Percentiles rank a stretch among this genome's conserved stretches.
Conservation (phyloP, 2,329 filamentous ascomycete genomes). For the Phaeophleospora eucalypticola region DNA sequence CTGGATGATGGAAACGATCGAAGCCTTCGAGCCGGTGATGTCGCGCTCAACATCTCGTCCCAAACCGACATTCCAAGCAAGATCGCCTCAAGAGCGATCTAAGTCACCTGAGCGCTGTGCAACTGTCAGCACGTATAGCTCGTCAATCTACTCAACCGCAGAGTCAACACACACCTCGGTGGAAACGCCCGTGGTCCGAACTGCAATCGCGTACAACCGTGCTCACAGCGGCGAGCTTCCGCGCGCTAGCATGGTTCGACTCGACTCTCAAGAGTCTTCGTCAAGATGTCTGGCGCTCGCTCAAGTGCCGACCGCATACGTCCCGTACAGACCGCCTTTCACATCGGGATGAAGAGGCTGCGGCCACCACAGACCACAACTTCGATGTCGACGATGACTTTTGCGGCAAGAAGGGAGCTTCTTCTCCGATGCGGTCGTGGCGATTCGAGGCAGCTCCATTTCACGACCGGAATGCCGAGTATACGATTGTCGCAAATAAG, state of each 20-base stretch:
- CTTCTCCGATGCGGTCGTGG: too few relatives aligned
- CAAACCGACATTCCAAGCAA: too few relatives aligned
- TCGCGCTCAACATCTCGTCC: neutral
- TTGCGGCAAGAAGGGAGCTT: too few relatives aligned
- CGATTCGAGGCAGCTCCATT: too few relatives aligned
- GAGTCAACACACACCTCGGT: neutral
- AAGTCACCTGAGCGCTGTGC: neutral
- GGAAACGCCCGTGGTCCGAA: neutral
- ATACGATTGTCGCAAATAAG: too few relatives aligned
- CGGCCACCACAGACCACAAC: too few relatives aligned
- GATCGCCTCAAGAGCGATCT: neutral
- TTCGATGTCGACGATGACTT: too few relatives aligned
- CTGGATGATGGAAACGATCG: neutral
- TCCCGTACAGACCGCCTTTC: neutral
- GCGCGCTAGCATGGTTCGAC: neutral
- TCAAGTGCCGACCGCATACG: neutral
- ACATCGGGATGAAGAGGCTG: too few relatives aligned
- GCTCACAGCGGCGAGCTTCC: neutral
- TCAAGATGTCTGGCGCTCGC: neutral
- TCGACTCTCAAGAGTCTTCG: neutral
- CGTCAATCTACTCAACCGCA: neutral
- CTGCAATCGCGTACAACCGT: neutral
- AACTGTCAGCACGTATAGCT: neutral
- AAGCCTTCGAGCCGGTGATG: neutral
- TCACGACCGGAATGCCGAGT: too few relatives aligned